Base-by-base conservation (phyloP, 2,329 filamentous ascomycete species). In the Cladosporium sp. region DNA sequence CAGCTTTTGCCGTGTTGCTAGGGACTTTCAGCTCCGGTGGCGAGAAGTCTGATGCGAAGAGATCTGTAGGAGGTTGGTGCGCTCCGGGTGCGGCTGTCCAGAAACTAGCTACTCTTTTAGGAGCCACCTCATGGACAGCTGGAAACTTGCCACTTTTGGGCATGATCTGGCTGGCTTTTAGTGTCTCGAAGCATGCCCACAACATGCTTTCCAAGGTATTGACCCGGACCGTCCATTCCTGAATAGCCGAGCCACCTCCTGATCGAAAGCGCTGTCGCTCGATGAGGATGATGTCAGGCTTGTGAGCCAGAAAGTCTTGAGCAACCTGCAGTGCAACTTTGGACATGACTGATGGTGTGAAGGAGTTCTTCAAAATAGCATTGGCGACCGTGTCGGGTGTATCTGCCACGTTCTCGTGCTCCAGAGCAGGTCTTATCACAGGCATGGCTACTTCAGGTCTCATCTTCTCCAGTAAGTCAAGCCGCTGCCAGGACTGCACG, bases 121-220 rank as follows among this genome's bases (percentile, higher is more conserved):
- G 88, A 56, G 79, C 77, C 53, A 90, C 77, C 7, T 84, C 80
- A 13, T 81, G 71, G 0, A 88, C 79, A 1, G 72, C 70, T 10
- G 75, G 73, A 48, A 74, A 74, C 2, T 16, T 23, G 30, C 13
- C 34, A 11, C 4, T 21, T 5, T 30, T 8, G 1, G 21, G 2
- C 23, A 25, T n/a, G 18, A 18, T 34, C 79, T 58, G 83, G 76
- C 21, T 78, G 14, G 34, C 75, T 54, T 78, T 77, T 57, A 91
- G 73, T 0, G 88, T 85, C 59, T 84, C 81, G 43, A 94, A 76
- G 14, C 88, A 83, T 10, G 89, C 89, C 80, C 93, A 90, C 0
- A 96, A 78, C 88, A 95, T 95, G 4, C 88, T 87, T 76, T 96
- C 92, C 25, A 96, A 84, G 72, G 90, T 89, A 70, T 94, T 94